These are phyloP conservation scores for Spergularia bocconei DNA, from an alignment of 148 eudicot genomes.

Conservation along the genomic window DNA sequence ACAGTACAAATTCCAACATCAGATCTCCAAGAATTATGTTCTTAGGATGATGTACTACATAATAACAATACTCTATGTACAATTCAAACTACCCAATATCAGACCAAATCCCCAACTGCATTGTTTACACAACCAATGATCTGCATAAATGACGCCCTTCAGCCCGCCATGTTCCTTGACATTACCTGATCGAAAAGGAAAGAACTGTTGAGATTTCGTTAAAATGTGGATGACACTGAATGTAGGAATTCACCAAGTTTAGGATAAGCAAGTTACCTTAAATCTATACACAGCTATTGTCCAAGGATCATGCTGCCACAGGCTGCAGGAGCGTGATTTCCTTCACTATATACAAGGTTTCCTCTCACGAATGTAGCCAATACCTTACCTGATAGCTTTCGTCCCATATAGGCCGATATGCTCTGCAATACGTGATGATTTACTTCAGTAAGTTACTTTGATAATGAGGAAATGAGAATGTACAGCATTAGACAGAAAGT, in stretches of 20 bases:
- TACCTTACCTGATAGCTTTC: conserved; percentile 71
- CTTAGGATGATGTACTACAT: conserved; percentile 9
- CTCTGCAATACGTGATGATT: conserved; percentile 38
- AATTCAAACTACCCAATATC: conserved; percentile 10
- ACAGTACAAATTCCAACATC: conserved; percentile 2
- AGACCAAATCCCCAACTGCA: conserved; percentile 9
- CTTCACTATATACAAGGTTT: conserved; percentile 74
- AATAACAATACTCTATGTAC: conserved; percentile 21
- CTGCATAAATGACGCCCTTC: not conserved
- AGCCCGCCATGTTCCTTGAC: conserved; percentile 10
- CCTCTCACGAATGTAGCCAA: conserved; percentile 83
- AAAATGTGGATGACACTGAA: not conserved
- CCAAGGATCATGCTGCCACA: conserved; percentile 81
- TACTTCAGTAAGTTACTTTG: not conserved
- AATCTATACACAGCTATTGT: conserved; percentile 26
- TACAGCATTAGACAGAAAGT: not conserved
- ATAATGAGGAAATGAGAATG: not conserved
- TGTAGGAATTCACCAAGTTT: not conserved
- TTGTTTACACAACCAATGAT: not conserved
- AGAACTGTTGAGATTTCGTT: not conserved
- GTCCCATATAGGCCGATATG: conserved; percentile 86
- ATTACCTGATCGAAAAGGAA: not conserved
- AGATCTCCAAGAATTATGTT: not conserved
- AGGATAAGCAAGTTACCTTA: not conserved
- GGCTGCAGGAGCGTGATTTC: conserved; percentile 65